These are phyloP conservation scores for Phascolomyces articulosus DNA, from an alignment of 371 early-diverging fungal genomes.

Conservation along the genomic window DNA sequence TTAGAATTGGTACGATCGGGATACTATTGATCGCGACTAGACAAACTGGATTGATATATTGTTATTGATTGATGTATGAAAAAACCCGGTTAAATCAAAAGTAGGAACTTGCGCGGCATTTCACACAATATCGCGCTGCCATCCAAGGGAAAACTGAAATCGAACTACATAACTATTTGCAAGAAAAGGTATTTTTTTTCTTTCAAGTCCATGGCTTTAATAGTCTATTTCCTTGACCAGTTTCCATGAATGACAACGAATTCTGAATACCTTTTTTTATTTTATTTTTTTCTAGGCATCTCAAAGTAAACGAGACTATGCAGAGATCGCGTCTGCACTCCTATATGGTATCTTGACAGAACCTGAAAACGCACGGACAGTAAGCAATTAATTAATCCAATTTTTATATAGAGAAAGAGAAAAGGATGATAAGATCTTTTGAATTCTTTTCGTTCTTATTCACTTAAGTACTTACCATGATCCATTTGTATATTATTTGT, in stretches of 20 bases:
- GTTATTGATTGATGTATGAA: neutral
- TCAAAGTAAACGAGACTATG: conserved; percentile 59
- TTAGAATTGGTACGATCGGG: conserved; percentile 30
- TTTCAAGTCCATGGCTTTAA: no score
- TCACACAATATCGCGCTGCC: conserved; percentile 42
- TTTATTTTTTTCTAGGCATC: conserved; percentile 35
- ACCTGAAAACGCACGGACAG: conserved; percentile 39
- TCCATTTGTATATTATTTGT: neutral
- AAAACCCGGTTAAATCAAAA: neutral
- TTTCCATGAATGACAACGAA: no score
- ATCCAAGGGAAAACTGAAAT: conserved; percentile 59
- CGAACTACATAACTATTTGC: conserved; percentile 68
- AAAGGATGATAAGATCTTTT: neutral
- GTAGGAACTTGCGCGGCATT: conserved; percentile 57
- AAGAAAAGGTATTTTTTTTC: conserved; percentile 64
- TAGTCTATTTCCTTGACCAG: no score
- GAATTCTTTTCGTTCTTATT: no score
- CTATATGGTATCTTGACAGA: conserved; percentile 67
- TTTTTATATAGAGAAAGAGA: neutral
- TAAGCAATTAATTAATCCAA: no score
- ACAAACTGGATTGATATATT: neutral
- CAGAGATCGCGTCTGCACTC: conserved; percentile 64
- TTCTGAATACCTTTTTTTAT: no score
- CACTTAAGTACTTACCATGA: neutral
- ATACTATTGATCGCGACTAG: neutral